These are phyloP conservation scores for Citrus mangshanensis DNA, from an alignment of 345 rosid genomes.

Conservation along the genomic window DNA sequence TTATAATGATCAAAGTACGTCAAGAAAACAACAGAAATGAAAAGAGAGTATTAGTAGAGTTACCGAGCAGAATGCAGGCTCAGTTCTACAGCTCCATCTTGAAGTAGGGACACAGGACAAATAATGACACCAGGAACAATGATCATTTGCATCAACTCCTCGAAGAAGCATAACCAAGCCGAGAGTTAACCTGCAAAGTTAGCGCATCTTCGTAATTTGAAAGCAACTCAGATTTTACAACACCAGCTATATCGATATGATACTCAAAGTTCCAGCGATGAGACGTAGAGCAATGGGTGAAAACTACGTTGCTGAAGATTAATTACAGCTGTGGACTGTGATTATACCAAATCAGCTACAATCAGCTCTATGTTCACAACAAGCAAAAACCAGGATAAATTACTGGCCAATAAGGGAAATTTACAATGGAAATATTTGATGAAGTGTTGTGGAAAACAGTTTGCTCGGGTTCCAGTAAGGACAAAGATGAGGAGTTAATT, in stretches of 20 bases:
- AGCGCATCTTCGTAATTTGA: background rate
- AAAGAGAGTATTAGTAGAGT: conserved; percentile 1
- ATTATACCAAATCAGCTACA: background rate
- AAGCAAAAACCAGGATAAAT: background rate
- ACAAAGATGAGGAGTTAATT: too few relatives aligned
- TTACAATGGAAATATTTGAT: background rate
- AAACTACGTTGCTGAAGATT: background rate
- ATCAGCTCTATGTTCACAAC: background rate
- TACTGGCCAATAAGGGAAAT: background rate
- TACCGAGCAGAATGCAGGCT: conserved; percentile 72
- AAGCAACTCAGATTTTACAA: background rate
- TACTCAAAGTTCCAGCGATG: background rate
- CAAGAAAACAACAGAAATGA: background rate
- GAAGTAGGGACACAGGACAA: conserved; percentile 90
- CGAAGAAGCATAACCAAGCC: conserved; percentile 68
- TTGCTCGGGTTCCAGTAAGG: background rate
- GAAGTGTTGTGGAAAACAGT: background rate
- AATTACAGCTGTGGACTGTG: background rate
- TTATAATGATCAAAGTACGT: background rate
- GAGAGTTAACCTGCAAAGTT: conserved; percentile 46
- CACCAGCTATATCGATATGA: background rate
- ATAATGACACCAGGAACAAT: conserved; percentile 96
- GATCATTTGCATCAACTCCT: conserved; percentile 82
- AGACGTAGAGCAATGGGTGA: background rate
- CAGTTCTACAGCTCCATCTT: conserved; percentile 76